Percentiles rank a stretch among this genome's conserved stretches.
These are phyloP conservation scores for Solanum ossicruentum DNA, from an alignment of 257 asterid species.

Conservation along the genomic window DNA sequence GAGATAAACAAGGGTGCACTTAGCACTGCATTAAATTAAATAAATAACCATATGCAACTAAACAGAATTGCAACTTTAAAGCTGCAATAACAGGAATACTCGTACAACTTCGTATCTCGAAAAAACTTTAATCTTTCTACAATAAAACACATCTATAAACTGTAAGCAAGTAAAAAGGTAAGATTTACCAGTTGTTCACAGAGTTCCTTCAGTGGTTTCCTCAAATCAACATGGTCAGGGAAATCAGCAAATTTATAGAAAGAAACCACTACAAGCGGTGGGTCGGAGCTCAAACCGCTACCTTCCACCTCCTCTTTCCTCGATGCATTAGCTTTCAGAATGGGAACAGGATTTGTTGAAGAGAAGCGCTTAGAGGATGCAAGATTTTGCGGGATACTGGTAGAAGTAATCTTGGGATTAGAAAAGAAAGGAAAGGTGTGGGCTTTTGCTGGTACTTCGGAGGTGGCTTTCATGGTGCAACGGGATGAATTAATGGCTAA, in stretches of 20 bases:
- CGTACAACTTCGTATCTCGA: not conserved
- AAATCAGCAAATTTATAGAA: conserved; percentile 73
- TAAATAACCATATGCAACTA: not conserved
- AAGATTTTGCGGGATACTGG: conserved; percentile 8
- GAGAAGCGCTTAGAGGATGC: conserved; percentile 20
- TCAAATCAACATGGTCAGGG: conserved; percentile 57
- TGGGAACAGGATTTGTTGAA: conserved; percentile 1
- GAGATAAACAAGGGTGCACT: not conserved
- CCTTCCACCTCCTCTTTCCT: not conserved
- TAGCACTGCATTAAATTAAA: not conserved
- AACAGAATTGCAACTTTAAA: not conserved
- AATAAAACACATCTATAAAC: not conserved
- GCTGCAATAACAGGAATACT: not conserved
- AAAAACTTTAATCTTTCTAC: not conserved
- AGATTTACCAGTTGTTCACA: conserved; percentile 57
- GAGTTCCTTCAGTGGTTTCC: conserved; percentile 68
- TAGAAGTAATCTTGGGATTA: conserved; percentile 26
- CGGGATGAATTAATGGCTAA: not conserved
- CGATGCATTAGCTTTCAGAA: not conserved
- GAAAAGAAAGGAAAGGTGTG: conserved; percentile 9
- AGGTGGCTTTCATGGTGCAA: conserved; percentile 20
- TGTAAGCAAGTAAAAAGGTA: not conserved
- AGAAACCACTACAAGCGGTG: conserved; percentile 61
- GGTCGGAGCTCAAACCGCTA: conserved; percentile 3
- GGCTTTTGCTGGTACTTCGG: conserved; percentile 16